Evolutionary conservation across 106 monocot species (phyloP), one percentile per base, ranked within the genome.

Genomic region (Dendrobium nobile): DNA sequence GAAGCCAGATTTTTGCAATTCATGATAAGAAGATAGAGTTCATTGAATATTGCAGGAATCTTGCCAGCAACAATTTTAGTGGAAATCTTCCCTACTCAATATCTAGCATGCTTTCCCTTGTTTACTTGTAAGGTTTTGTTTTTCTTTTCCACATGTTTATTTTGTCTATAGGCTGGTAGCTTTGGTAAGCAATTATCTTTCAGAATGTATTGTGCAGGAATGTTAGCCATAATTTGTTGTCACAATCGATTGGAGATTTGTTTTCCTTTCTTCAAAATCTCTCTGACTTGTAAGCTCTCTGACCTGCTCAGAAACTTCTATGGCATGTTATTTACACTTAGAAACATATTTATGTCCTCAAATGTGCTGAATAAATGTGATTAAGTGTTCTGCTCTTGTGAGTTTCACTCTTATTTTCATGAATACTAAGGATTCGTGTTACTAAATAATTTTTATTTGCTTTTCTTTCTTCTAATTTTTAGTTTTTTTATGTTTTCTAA

Each of bases 81-180:
- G 96, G 96, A 27, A 93, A 86, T 51, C 87, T 96, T 82, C 93
- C 93, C 5, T 96, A 87, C 54, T 96, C 93, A 31, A 80, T 96
- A 80, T 90, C 93, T 81, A 8, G 51, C 51, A 93, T 96, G 87
- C 67, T 64, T 77, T 96, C 91, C 20, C 87, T 96, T 41, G 79
- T 73, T 68, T 93, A 90, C 84, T 67, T 96, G 96, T 96, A 87
- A 90, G 88, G 79, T 54, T 47, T 76, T 84, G 26, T 47, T 11
- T 76, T 47, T 4, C 40, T 47, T 72, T 15, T 47, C 26, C 17
- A 16, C 41, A n/a, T 80, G 64, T 47, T 27, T 55, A 31, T 43
- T 75, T 19, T 76, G 27, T 26, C 24, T 47, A 41, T 43, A 65
- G 48, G 45, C 15, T 22, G 55, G 42, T 43, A 54, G 41, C 10